phyloP scores from a whole-genome alignment of 495 filamentous ascomycete species.

The Corynascus novoguineensis region DNA sequence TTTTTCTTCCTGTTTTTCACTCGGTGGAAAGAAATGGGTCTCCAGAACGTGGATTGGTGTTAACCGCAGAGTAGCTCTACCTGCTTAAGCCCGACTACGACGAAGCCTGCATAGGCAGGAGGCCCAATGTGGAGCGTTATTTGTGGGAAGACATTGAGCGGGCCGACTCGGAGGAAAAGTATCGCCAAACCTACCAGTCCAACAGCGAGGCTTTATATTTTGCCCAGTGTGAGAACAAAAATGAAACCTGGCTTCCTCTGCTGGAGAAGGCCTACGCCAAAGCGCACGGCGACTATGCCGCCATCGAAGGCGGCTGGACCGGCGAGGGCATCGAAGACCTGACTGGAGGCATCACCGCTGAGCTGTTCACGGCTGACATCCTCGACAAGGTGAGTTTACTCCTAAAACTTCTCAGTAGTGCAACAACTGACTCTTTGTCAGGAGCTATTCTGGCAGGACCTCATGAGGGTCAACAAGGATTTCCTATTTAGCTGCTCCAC shows the following conservation, averaged over 20 bases:
- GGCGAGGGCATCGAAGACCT: conserved; percentile 91
- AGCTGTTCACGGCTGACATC: conserved; percentile 74
- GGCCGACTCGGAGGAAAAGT: conserved; percentile 69
- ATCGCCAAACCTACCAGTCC: conserved; percentile 67
- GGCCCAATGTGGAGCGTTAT: conserved; percentile 53
- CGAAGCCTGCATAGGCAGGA: conserved; percentile 37
- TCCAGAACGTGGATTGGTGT: neutral
- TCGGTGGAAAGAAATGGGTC: too few relatives aligned
- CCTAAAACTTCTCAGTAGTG: accelerated
- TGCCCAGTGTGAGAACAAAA: conserved; percentile 74
- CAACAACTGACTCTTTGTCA: conserved; percentile 1
- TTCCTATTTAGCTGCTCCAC: conserved; percentile 84
- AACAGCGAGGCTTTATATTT: conserved; percentile 74
- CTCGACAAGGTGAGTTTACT: conserved; percentile 56
- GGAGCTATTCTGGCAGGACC: conserved; percentile 79
- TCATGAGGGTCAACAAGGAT: conserved; percentile 77
- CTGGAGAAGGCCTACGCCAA: conserved; percentile 97
- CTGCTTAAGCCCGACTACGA: conserved; percentile 79
- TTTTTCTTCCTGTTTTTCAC: neutral
- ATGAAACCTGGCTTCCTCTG: conserved; percentile 92
- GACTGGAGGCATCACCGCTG: conserved; percentile 83
- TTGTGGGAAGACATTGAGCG: conserved; percentile 69
- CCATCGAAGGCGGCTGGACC: conserved; percentile 80
- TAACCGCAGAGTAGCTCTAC: conserved; percentile 47
- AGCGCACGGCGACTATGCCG: conserved; percentile 79